Evolutionary conservation across 176 grass and related monocot species (phyloP).

Genomic region (Poa pratensis): DNA sequence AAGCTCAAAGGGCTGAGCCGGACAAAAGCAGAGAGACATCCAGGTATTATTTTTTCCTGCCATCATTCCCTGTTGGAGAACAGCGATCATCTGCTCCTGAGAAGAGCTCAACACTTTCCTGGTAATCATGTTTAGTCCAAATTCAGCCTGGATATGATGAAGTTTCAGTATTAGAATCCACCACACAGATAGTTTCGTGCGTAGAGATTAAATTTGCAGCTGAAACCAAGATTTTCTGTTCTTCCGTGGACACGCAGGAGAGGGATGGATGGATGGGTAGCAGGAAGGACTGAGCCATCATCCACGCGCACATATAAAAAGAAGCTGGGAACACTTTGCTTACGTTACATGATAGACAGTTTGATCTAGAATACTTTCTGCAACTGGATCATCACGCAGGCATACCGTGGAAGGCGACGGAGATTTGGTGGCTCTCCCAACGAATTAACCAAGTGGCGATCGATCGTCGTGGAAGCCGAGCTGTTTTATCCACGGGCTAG

Average conservation of each 20-base stretch:
- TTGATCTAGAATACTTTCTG: conserved; percentile 1
- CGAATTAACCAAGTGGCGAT: conserved; percentile 1
- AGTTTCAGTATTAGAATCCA: conserved; percentile 6
- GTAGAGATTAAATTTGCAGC: too few species aligned
- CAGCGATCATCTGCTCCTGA: neutral
- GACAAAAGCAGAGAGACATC: conserved; percentile 42
- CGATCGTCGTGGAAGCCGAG: conserved; percentile 40
- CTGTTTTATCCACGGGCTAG: conserved; percentile 36
- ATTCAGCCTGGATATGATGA: conserved; percentile 15
- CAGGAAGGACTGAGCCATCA: conserved; percentile 36
- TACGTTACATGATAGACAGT: conserved; percentile 38
- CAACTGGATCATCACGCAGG: neutral
- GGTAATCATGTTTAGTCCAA: neutral
- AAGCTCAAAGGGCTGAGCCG: conserved; percentile 38
- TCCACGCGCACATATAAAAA: neutral
- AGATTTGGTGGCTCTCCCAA: conserved; percentile 35
- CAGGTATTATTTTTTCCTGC: too few species aligned
- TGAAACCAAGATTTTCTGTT: neutral
- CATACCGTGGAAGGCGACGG: conserved; percentile 4
- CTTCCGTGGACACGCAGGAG: neutral
- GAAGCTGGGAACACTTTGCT: conserved; percentile 33
- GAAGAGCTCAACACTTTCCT: neutral
- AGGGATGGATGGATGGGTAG: neutral
- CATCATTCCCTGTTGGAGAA: neutral
- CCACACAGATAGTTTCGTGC: neutral